A percentile compares a stretch with the other conserved stretches of the same genome.
Evolutionary conservation across 345 rosid species (phyloP).

Genomic region (Gynandropsis gynandra): DNA sequence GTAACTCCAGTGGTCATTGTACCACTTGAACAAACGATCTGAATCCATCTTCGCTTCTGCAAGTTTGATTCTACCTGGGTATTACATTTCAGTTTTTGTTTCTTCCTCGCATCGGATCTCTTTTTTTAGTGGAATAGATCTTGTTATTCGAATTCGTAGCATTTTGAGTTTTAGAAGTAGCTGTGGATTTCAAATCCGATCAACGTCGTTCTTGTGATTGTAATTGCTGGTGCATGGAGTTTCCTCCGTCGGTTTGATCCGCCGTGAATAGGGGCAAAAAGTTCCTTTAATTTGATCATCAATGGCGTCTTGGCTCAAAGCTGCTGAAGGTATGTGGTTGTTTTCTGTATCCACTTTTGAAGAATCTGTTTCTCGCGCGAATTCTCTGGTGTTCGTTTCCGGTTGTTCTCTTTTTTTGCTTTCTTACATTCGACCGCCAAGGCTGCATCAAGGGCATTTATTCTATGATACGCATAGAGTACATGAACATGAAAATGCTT

Average conservation of each 20-base stretch:
- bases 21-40: slow-evolving; percentile 29
- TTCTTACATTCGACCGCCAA: background rate
- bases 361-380: background rate
- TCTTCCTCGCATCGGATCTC: background rate
- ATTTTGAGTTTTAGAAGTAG: background rate
- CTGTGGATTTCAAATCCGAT: slow-evolving; percentile 13
- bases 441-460: background rate
- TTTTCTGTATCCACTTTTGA: slow-evolving; percentile 2
- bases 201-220: slow-evolving; percentile 14
- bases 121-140: background rate
- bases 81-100: too few relatives aligned
- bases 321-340: slow-evolving; percentile 76
- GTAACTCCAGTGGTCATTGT: slow-evolving; percentile 13
- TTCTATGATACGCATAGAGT: background rate
- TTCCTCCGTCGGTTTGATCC: slow-evolving; percentile 17
- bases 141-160: slow-evolving; percentile 11
- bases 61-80: background rate
- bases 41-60: slow-evolving; percentile 23
- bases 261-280: slow-evolving; percentile 29
- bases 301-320: slow-evolving; percentile 98
- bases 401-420: background rate
- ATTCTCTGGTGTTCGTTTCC: background rate
- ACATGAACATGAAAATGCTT: background rate
- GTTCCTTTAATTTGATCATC: slow-evolving; percentile 19
- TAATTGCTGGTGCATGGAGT: slow-evolving; percentile 36